Conservation (phyloP, 495 filamentous ascomycete species). For the Tuber aestivum region DNA sequence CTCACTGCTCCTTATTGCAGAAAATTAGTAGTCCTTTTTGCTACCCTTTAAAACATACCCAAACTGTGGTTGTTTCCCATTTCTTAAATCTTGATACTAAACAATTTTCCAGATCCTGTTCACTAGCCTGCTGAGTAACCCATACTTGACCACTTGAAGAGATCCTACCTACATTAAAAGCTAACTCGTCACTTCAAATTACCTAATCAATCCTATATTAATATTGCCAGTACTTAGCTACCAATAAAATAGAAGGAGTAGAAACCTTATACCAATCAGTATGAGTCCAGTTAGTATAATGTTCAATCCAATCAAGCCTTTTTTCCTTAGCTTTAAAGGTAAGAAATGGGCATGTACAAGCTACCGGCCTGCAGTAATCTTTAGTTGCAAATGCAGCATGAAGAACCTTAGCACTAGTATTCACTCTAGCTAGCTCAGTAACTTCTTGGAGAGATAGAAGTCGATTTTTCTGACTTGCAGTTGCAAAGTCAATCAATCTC, state of each 20-base stretch:
- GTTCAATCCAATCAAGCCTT: not conserved
- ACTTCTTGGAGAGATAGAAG: not conserved
- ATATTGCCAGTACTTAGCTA: not conserved
- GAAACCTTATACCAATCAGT: not conserved
- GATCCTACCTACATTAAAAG: not conserved
- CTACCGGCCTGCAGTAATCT: slow-evolving; percentile 1
- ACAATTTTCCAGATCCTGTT: not conserved
- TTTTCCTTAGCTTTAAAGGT: not conserved
- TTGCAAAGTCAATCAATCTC: not conserved
- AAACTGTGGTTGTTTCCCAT: no score
- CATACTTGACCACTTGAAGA: not conserved
- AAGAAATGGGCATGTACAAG: not conserved
- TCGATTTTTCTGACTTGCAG: not conserved
- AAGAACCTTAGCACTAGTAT: not conserved
- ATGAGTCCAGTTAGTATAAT: not conserved
- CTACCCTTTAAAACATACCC: no score
- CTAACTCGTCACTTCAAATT: not conserved
- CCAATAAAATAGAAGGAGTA: not conserved
- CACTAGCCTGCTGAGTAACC: not conserved
- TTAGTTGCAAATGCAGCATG: not conserved
- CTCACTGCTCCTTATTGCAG: no score
- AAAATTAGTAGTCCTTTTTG: no score
- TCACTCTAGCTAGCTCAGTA: not conserved
- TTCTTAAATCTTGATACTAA: not conserved
- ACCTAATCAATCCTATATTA: not conserved